Conservation (phyloP, 192 early-diverging fungal genomes). For the Coemansia erecta region DNA sequence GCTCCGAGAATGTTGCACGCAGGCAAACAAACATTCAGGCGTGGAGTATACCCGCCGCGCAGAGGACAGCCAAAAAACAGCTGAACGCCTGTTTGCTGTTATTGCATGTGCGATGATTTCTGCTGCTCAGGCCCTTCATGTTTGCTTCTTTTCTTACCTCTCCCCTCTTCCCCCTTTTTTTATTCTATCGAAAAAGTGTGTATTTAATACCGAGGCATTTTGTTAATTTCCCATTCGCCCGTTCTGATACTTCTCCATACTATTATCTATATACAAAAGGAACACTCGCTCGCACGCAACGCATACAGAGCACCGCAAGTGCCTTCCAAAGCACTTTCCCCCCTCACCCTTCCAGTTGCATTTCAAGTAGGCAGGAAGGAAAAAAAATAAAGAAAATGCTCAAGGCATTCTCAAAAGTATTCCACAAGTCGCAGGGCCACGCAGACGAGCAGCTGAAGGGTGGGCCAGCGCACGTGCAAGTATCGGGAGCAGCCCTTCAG, state of each 20-base stretch:
- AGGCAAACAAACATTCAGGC: no score
- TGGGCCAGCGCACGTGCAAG: constrained; percentile 3
- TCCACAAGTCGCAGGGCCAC: constrained; percentile 42
- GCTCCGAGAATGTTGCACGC: no score
- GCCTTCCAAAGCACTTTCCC: no score
- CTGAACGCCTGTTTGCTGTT: no score
- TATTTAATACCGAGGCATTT: neutral
- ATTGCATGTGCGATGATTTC: no score
- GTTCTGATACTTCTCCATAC: neutral
- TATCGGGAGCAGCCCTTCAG: neutral
- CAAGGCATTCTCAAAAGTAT: constrained; percentile 52
- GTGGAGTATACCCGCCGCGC: no score
- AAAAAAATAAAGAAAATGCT: constrained; percentile 32
- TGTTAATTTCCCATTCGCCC: no score
- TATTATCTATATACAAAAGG: neutral
- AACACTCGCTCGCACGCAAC: neutral
- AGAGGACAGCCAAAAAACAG: no score
- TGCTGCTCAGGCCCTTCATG: no score
- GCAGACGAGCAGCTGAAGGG: constrained; percentile 20
- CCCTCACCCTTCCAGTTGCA: no score
- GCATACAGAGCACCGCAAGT: neutral
- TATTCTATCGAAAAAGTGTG: no score
- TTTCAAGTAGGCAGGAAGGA: no score
- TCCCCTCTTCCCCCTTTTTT: neutral
- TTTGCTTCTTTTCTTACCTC: neutral